Conservation (phyloP, 2,329 filamentous ascomycete species). For the Aspergillus ibericus region DNA sequence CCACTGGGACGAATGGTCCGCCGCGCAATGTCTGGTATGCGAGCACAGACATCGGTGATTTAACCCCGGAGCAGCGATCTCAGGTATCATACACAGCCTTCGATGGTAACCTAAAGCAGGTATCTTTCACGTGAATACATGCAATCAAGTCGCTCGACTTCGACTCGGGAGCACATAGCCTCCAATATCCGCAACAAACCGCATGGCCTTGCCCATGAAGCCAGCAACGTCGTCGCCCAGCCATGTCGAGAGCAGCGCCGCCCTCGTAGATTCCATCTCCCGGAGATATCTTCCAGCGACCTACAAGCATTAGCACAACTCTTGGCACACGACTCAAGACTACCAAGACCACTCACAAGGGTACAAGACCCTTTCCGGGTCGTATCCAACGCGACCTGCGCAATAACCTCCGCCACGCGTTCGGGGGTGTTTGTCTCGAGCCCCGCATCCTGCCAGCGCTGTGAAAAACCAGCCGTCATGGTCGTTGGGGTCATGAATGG, state of each 20-base stretch:
- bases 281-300: constrained; percentile 23
- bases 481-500: constrained; percentile 51
- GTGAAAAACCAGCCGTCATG: constrained; percentile 42
- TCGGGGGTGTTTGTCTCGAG: constrained; percentile 45
- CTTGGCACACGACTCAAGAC: neutral
- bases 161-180: constrained; percentile 23
- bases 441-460: constrained; percentile 39
- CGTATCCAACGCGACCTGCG: constrained; percentile 38
- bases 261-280: constrained; percentile 20
- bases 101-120: neutral
- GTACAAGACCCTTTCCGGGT: constrained; percentile 26
- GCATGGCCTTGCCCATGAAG: constrained; percentile 23
- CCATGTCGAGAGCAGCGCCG: constrained; percentile 17
- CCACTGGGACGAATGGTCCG: neutral
- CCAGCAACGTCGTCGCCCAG: constrained; percentile 20
- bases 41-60: constrained; percentile 6
- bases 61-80: neutral
- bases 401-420: constrained; percentile 46
- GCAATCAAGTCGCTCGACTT: neutral
- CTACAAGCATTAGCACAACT: neutral
- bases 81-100: neutral
- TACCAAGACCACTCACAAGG: constrained; percentile 20
- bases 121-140: neutral
- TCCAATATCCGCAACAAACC: constrained; percentile 23
- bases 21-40: constrained; percentile 13